phyloP scores from a whole-genome alignment of 148 eudicot species.

The Camellia granthamiana region DNA sequence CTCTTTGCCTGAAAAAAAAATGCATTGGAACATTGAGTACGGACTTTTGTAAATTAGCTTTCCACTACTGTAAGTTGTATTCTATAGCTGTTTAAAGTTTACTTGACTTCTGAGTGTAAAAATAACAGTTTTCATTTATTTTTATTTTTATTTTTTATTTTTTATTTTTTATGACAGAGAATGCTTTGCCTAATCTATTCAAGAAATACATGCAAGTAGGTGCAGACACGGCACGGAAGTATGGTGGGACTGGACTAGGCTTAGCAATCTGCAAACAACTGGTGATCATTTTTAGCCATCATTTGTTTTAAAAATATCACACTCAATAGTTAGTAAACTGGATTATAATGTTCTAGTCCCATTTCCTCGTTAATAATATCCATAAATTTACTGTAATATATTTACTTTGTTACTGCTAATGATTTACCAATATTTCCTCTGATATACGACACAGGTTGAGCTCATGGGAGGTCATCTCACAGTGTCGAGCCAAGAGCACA shows the following conservation, averaged over 20 bases:
- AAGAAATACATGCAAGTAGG: constrained; percentile 92
- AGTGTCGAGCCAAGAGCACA: constrained; percentile 64
- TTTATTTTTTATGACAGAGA: constrained; percentile 44
- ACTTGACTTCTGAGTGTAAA: neutral
- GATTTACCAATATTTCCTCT: neutral
- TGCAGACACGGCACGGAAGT: constrained; percentile 86
- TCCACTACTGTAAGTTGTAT: neutral
- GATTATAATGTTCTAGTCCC: neutral
- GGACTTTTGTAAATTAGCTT: neutral
- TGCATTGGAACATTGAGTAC: neutral
- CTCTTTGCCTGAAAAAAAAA: neutral
- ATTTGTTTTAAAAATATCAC: neutral
- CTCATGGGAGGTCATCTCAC: constrained; percentile 93
- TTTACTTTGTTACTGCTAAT: neutral
- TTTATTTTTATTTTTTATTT: constrained; percentile 4
- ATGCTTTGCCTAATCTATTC: constrained; percentile 79
- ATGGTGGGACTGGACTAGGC: constrained; percentile 97
- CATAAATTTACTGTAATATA: neutral
- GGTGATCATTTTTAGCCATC: constrained; percentile 36
- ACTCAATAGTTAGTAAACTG: neutral
- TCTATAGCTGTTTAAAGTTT: too few relatives aligned
- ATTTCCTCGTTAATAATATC: too few relatives aligned
- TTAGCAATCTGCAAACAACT: constrained; percentile 95
- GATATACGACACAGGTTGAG: constrained; percentile 57
- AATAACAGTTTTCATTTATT: constrained; percentile 1